Evolutionary conservation across 1,139 yeast genomes (phyloP), one percentile per base, ranked within the genome.

Genomic region (Suhomyces terraborum): DNA sequence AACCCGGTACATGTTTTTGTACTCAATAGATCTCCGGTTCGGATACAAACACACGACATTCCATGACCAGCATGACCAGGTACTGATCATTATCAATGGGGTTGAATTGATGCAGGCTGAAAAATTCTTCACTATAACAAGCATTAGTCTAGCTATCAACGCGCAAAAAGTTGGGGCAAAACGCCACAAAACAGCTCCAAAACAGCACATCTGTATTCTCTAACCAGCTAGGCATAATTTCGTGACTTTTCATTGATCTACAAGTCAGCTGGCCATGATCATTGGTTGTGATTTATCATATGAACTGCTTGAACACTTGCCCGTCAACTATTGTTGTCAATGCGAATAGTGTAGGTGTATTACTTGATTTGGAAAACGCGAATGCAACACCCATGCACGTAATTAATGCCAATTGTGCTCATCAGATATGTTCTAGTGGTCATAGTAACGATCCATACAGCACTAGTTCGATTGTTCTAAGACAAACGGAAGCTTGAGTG

Each of bases 361-460:
- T 32, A 21, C 40, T 21, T 12, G 28, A 37, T 26, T 17, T 1
- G 40, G 40, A n/a, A 9, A n/a, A 4, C 22, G 32, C 32, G 26
- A 17, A 32, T 29, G 38, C 37, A 38, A 12, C 21, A 23, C 25
- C 10, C 20, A 38, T 38, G 41, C 37, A 34, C 17, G 31, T 38
- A 38, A 38, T 38, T 29, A 14, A 29, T 4, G 5, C 19, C 17
- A 18, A 31, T 36, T 24, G 34, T 29, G 19, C 22, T 8, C 14
- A 19, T 12, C 12, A 23, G 27, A 13, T 8, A 30, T 12, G 32
- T 12, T 6, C 12, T 13, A 30, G 32, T 30, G 32, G 22, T n/a
- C 16, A 19, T 16, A 20, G 32, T 18, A 30, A 30, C 24, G 24
- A 30, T 30, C 24, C 9, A 30, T 19, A 18, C 12, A 18, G 10